Conservation (phyloP, 805 yeast genomes). For the Sugiyamaella valdiviana region DNA sequence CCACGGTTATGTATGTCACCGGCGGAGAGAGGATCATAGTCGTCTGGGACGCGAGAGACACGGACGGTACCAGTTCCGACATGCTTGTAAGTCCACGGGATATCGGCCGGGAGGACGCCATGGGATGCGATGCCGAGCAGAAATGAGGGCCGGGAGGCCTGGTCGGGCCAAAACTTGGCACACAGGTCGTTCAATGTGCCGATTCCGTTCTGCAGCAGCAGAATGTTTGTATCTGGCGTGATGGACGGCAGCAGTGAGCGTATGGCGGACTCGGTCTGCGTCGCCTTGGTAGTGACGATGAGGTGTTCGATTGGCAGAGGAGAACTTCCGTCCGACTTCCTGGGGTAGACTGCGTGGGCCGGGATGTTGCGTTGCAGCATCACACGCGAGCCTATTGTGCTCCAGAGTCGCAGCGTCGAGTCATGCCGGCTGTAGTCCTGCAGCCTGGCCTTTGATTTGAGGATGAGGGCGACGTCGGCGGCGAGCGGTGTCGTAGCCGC, state of each 20-base stretch:
- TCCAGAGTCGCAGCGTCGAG: constrained; percentile 33
- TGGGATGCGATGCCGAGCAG: constrained; percentile 77
- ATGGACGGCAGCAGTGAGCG: constrained; percentile 47
- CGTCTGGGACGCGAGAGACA: constrained; percentile 49
- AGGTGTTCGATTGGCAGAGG: constrained; percentile 44
- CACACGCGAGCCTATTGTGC: constrained; percentile 14
- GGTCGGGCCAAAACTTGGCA: constrained; percentile 48
- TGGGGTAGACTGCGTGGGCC: constrained; percentile 11
- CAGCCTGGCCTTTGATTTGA: constrained; percentile 39
- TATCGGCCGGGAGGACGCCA: constrained; percentile 52
- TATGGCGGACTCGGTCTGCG: constrained; percentile 62
- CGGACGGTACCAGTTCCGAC: constrained; percentile 67
- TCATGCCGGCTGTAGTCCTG: constrained; percentile 38
- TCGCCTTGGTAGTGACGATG: constrained; percentile 74
- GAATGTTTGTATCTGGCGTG: constrained; percentile 44
- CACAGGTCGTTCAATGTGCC: constrained; percentile 56
- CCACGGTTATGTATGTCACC: background rate
- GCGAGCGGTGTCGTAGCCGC: constrained; percentile 33
- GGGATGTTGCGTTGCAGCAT: constrained; percentile 13
- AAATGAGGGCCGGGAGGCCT: constrained; percentile 45
- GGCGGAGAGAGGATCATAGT: background rate
- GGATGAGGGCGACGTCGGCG: constrained; percentile 39
- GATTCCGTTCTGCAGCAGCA: constrained; percentile 81
- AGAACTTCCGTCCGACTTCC: constrained; percentile 17
- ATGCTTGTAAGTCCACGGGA: constrained; percentile 47